Base-by-base conservation (phyloP, 441 rosid species). In the Omphalea diandra region DNA sequence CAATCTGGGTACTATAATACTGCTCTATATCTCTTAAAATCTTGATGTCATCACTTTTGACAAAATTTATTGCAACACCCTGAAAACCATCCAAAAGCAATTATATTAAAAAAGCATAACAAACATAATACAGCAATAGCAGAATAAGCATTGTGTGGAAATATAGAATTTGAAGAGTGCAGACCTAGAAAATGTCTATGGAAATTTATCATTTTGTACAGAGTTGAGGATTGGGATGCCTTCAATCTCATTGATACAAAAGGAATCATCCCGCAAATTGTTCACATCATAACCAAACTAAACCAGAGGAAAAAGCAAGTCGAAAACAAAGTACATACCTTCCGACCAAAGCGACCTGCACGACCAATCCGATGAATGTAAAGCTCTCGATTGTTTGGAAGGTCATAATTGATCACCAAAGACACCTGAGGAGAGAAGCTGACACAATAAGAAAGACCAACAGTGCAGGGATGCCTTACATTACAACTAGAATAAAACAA, bases 21-120 rank as follows among this genome's bases (percentile, higher is more conserved):
- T 92, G 98, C 86, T 94, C 97, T 36, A 94, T 94, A 73, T 94
- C 99, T 66, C 99, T 81, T 38, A 94, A 86, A 53, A 92, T 92
- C 94, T 88, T 94, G 82, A 89, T 92, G 59, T 92, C 99, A 11
- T 94, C 99, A 31, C 83, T 90, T 79, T 90, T 92, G 50, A 92
- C 96, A 55, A 94, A 94, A 80, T 94, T 94, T 64, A 94, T 94
- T 0, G 93, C 99, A 68, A 94, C 97, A 77, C 99, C 99, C 99
- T 94, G 86, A 40, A 76, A 61, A 29, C 10, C 18, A 82, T 44
- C 52, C 57, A 67, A 26, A 14, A 27, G 11, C 20, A 38, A 8
- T 47, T 18, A 3, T 33, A 32, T 54, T 22, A 17, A 58, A 11
- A 50, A 38, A 41, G 4, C 26, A 14, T n/a, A n/a, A 4, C 12